These are phyloP conservation scores for Avena insularis DNA, from an alignment of 176 grass and related monocot genomes.

Conservation along the genomic window DNA sequence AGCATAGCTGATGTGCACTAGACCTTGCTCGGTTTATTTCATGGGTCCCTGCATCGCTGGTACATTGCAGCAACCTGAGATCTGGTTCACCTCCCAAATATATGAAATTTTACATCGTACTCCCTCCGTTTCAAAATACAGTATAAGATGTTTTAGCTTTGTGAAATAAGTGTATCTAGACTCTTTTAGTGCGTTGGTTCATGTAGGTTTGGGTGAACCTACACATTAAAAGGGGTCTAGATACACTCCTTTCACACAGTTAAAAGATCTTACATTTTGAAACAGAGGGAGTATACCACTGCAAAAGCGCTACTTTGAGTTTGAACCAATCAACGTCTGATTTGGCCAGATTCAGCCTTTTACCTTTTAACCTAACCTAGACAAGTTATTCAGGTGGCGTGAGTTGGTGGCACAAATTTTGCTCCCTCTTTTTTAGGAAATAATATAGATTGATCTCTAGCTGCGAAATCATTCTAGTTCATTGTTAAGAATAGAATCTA, in stretches of 20 bases:
- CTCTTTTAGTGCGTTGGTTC: too few species aligned
- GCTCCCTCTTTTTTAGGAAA: background rate
- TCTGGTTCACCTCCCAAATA: background rate
- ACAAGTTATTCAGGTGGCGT: background rate
- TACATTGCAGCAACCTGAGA: constrained; percentile 4
- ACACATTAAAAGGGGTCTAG: too few species aligned
- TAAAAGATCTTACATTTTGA: too few species aligned
- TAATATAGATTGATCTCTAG: background rate
- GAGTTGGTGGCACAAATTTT: background rate
- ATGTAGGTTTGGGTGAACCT: too few species aligned
- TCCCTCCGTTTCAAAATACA: too few species aligned
- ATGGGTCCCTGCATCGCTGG: background rate
- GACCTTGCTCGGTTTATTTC: constrained; percentile 22
- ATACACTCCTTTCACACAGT: too few species aligned
- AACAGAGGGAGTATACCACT: too few species aligned
- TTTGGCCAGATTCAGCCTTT: too few species aligned
- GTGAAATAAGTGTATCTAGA: too few species aligned
- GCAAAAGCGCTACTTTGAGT: background rate
- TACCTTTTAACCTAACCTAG: constrained; percentile 26
- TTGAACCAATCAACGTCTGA: background rate
- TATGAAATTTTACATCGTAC: background rate
- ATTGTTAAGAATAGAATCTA: background rate
- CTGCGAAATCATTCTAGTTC: background rate
- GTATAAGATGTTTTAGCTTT: too few species aligned
- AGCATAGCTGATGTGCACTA: constrained; percentile 32